phyloP scores from a whole-genome alignment of 2,329 filamentous ascomycete species.

The Harringtonia lauricola region DNA sequence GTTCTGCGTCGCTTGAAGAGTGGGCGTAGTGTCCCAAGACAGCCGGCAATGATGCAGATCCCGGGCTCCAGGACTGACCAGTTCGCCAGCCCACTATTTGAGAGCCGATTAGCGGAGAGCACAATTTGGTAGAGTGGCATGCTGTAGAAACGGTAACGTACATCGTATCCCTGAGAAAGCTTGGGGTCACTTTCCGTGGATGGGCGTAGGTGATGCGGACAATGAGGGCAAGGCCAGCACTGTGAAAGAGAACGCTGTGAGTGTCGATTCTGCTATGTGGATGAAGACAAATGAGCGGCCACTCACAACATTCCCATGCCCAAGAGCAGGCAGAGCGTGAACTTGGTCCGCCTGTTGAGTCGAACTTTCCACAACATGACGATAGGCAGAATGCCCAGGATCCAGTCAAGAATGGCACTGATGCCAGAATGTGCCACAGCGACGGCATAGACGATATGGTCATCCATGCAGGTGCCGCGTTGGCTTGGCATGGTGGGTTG shows the following conservation, averaged over 20 bases:
- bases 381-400: slow-evolving; percentile 36
- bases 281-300: neutral
- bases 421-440: slow-evolving; percentile 35
- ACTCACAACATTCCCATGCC: slow-evolving; percentile 38
- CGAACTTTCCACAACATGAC: slow-evolving; percentile 38
- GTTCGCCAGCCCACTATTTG: slow-evolving; percentile 24
- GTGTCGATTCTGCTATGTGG: neutral
- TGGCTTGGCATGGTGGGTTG: slow-evolving; percentile 19
- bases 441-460: slow-evolving; percentile 26
- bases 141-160: too few relatives aligned
- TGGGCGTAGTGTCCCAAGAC: slow-evolving; percentile 16
- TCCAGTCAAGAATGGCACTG: slow-evolving; percentile 38
- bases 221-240: slow-evolving; percentile 27
- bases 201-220: slow-evolving; percentile 24
- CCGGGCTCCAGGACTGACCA: slow-evolving; percentile 27
- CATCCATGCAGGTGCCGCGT: slow-evolving; percentile 27
- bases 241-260: slow-evolving; percentile 6
- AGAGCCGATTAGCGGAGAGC: neutral
- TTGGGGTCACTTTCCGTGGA: slow-evolving; percentile 14
- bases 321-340: slow-evolving; percentile 33
- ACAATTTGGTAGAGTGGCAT: too few relatives aligned
- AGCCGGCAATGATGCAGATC: slow-evolving; percentile 25
- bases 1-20: slow-evolving; percentile 5
- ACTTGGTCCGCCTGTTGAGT: slow-evolving; percentile 34
- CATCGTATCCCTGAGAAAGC: slow-evolving; percentile 20